Evolutionary conservation across 257 asterid genomes (phyloP).

Genomic region (Coffea eugenioides): DNA sequence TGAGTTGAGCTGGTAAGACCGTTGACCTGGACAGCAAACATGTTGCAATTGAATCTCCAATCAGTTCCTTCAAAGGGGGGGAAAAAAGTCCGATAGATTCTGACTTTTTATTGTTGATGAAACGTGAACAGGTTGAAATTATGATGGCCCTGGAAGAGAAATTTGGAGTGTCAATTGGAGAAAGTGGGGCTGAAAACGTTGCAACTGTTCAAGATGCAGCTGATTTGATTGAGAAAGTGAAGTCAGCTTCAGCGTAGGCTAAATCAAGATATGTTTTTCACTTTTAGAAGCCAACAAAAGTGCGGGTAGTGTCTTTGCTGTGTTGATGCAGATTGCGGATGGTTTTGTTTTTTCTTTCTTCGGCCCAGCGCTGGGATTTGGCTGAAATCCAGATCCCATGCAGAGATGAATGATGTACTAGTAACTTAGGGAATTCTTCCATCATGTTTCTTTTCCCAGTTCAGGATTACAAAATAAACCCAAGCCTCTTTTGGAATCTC

Average conservation of each 20-base stretch:
- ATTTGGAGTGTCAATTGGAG: conserved; percentile 54
- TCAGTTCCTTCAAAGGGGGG: no score
- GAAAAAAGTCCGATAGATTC: no score
- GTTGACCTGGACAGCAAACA: no score
- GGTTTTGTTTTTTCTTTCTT: not conserved
- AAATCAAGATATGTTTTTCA: not conserved
- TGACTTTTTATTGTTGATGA: not conserved
- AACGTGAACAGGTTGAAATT: conserved; percentile 39
- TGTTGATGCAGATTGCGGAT: not conserved
- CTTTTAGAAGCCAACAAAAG: not conserved
- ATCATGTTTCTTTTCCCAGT: not conserved
- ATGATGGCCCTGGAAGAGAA: conserved; percentile 60
- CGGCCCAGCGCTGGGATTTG: not conserved
- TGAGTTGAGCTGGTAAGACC: no score
- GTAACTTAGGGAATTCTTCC: not conserved
- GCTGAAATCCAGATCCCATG: not conserved
- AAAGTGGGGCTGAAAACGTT: conserved; percentile 49
- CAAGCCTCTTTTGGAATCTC: not conserved
- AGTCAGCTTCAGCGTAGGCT: conserved; percentile 28
- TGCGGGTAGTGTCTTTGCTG: not conserved
- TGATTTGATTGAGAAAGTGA: conserved; percentile 54
- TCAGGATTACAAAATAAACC: not conserved
- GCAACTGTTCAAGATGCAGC: conserved; percentile 69
- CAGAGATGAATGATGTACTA: not conserved
- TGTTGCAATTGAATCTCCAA: no score